phyloP scores from a whole-genome alignment of 2,329 filamentous ascomycete species.

The Trichothecium roseum region DNA sequence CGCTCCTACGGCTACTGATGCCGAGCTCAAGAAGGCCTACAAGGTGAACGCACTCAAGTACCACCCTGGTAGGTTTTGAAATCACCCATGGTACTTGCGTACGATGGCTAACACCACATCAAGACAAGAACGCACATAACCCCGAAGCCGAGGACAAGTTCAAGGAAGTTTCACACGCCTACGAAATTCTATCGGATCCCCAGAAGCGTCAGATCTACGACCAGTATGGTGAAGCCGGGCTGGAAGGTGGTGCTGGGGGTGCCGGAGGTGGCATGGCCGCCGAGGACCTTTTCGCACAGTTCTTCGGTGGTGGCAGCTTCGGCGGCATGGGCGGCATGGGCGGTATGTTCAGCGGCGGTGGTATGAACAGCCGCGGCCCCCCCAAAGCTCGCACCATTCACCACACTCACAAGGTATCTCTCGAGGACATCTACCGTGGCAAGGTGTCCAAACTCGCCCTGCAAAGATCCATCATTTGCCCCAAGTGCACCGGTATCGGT shows the following conservation, averaged over 20 bases:
- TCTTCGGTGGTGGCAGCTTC: constrained; percentile 63
- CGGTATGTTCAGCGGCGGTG: constrained; percentile 66
- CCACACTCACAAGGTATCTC: constrained; percentile 95
- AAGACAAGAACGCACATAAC: constrained; percentile 95
- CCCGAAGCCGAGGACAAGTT: constrained; percentile 93
- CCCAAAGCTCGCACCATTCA: constrained; percentile 89
- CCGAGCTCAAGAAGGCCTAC: constrained; percentile 86
- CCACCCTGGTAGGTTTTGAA: constrained; percentile 58
- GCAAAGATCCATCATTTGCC: constrained; percentile 94
- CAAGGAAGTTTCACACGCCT: constrained; percentile 93
- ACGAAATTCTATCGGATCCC: constrained; percentile 85
- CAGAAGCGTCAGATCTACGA: constrained; percentile 92
- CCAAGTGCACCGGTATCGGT: constrained; percentile 85
- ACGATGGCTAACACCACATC: constrained; percentile 7
- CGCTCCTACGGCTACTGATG: constrained; percentile 66
- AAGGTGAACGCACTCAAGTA: constrained; percentile 74
- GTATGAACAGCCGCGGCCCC: constrained; percentile 71
- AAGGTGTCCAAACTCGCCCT: constrained; percentile 96
- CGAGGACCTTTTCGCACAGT: constrained; percentile 92
- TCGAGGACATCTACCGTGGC: constrained; percentile 96
- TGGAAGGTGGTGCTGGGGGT: constrained; percentile 75
- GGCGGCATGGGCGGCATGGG: constrained; percentile 54
- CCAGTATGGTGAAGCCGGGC: constrained; percentile 92
- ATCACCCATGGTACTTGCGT: no score
- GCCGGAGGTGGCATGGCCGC: constrained; percentile 74